Percentiles rank a stretch among this genome's conserved stretches.
These are phyloP conservation scores for Taxawa tesnikishii DNA, from an alignment of 2,329 filamentous ascomycete species.

Conservation along the genomic window DNA sequence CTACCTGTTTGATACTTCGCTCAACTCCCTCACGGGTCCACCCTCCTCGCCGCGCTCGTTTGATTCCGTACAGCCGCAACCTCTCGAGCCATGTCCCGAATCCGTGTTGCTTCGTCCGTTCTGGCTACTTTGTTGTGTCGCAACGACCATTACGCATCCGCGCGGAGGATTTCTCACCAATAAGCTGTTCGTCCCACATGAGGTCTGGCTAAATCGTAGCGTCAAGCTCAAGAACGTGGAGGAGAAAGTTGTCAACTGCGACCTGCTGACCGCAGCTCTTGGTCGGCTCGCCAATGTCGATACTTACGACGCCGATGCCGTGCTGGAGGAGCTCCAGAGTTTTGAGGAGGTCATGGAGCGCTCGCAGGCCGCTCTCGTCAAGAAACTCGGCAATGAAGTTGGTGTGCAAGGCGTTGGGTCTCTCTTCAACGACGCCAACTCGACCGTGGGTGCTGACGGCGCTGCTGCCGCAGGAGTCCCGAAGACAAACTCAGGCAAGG, in stretches of 20 bases:
- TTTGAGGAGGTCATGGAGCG: constrained; percentile 79
- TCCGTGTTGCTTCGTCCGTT: constrained; percentile 86
- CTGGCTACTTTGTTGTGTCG: constrained; percentile 92
- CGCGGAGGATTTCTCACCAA: constrained; percentile 85
- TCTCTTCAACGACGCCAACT: constrained; percentile 59
- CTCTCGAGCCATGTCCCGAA: constrained; percentile 83
- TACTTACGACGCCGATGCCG: constrained; percentile 78
- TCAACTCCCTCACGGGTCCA: constrained; percentile 10
- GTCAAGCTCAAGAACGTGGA: constrained; percentile 87
- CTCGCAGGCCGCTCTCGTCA: constrained; percentile 61
- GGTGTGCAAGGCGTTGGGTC: constrained; percentile 63
- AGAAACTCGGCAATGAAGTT: constrained; percentile 88
- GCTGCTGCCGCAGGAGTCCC: constrained; percentile 24
- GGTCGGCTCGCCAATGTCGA: constrained; percentile 62
- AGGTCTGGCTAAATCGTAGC: constrained; percentile 87
- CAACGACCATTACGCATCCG: constrained; percentile 83
- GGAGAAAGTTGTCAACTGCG: constrained; percentile 87
- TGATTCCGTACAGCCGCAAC: constrained; percentile 51
- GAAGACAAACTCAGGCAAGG: constrained; percentile 55
- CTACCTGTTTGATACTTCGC: constrained; percentile 61
- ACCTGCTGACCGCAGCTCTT: constrained; percentile 78
- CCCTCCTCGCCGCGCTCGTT: constrained; percentile 17
- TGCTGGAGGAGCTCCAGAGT: constrained; percentile 87
- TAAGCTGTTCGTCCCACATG: constrained; percentile 80
- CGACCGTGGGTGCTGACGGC: constrained; percentile 20